Conservation (phyloP, 139 green algal genomes). For the Zygnema circumcarinatum region DNA sequence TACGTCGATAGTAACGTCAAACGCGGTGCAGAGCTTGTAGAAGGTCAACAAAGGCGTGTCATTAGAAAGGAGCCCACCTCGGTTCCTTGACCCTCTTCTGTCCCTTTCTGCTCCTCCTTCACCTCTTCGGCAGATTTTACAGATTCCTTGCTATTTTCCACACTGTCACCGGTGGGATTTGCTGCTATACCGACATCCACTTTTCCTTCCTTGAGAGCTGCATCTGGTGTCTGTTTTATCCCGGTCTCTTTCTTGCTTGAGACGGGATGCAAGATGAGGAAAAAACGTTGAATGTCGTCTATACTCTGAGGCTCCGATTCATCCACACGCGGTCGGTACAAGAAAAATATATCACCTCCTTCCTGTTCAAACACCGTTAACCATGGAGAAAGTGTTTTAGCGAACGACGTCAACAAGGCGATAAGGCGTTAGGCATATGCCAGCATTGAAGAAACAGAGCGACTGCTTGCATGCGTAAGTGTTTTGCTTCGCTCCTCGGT, state of each 20-base stretch:
- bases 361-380: too few relatives aligned
- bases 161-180: neutral
- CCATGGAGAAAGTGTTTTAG: too few relatives aligned
- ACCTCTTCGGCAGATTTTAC: neutral
- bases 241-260: neutral
- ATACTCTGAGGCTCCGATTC: neutral
- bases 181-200: neutral
- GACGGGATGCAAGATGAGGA: neutral
- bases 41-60: too few relatives aligned
- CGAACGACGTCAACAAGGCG: too few relatives aligned
- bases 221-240: neutral
- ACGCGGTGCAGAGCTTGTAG: too few relatives aligned
- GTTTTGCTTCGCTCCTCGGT: too few relatives aligned
- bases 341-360: neutral
- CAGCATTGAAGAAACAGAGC: too few relatives aligned
- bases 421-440: too few relatives aligned
- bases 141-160: neutral
- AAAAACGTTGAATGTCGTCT: neutral
- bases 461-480: too few relatives aligned
- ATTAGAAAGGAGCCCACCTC: neutral
- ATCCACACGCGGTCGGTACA: neutral
- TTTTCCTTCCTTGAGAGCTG: neutral
- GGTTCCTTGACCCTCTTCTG: neutral
- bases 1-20: too few relatives aligned
- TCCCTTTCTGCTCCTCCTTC: neutral